These are phyloP conservation scores for Leptographium procerum DNA, from an alignment of 2,329 filamentous ascomycete species.

Conservation along the genomic window DNA sequence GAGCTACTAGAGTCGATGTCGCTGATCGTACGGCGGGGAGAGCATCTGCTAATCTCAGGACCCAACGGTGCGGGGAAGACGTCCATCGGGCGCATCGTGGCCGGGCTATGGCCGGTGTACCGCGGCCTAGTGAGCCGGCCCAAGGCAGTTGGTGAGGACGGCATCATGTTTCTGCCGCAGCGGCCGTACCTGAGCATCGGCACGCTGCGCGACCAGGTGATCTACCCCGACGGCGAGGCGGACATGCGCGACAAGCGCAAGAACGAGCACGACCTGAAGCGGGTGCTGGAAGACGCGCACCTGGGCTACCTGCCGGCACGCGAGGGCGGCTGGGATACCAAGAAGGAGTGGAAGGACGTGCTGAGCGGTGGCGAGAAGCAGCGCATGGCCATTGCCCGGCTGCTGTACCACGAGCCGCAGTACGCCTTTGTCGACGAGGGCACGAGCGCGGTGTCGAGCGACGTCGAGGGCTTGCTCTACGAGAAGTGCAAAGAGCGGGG, in stretches of 20 bases:
- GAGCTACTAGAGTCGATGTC: constrained; percentile 82
- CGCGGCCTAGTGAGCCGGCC: constrained; percentile 84
- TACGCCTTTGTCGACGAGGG: constrained; percentile 95
- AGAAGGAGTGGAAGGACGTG: constrained; percentile 98
- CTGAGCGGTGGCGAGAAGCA: constrained; percentile 97
- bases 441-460: constrained; percentile 84
- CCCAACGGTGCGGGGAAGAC: constrained; percentile 92
- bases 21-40: constrained; percentile 78
- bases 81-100: constrained; percentile 75
- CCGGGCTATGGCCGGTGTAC: constrained; percentile 93
- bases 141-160: constrained; percentile 67
- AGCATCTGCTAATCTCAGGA: constrained; percentile 89
- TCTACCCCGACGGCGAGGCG: constrained; percentile 88
- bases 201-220: constrained; percentile 90
- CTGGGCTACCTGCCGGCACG: constrained; percentile 83
- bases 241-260: constrained; percentile 81
- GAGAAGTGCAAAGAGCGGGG: constrained; percentile 86
- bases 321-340: constrained; percentile 92
- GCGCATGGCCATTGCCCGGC: constrained; percentile 76
- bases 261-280: constrained; percentile 65
- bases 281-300: constrained; percentile 69
- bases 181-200: constrained; percentile 85
- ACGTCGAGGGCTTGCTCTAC: constrained; percentile 89
- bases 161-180: constrained; percentile 97
- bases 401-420: constrained; percentile 88